These are phyloP conservation scores for Cladophialophora chaetospira DNA, from an alignment of 2,329 filamentous ascomycete species.

Conservation along the genomic window DNA sequence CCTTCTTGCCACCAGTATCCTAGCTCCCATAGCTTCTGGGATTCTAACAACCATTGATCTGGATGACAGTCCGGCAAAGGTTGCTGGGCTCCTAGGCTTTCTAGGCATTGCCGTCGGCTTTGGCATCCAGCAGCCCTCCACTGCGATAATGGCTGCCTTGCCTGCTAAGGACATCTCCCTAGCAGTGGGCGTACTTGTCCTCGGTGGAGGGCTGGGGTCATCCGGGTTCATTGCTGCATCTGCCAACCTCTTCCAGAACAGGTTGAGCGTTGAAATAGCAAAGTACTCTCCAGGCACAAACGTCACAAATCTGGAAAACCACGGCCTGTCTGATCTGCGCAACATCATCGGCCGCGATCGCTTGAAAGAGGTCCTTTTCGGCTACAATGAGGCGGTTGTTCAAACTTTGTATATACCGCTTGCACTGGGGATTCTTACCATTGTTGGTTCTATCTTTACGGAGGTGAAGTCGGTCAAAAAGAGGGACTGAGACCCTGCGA, in stretches of 20 bases:
- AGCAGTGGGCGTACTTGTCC: slow-evolving; percentile 37
- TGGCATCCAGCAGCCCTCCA: slow-evolving; percentile 28
- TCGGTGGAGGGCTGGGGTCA: slow-evolving; percentile 29
- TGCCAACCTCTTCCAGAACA: slow-evolving; percentile 23
- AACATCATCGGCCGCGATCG: slow-evolving; percentile 12
- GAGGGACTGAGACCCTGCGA: slow-evolving; percentile 9
- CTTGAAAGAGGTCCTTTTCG: slow-evolving; percentile 17
- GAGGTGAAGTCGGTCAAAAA: slow-evolving; percentile 25
- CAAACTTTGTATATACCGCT: slow-evolving; percentile 27
- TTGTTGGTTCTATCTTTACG: slow-evolving; percentile 14
- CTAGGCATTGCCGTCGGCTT: slow-evolving; percentile 36
- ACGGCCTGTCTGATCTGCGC: slow-evolving; percentile 23
- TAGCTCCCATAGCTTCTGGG: slow-evolving; percentile 33
- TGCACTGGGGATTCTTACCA: slow-evolving; percentile 18
- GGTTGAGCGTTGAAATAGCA: slow-evolving; percentile 14
- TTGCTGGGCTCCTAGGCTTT: slow-evolving; percentile 36
- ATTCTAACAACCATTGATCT: slow-evolving; percentile 30
- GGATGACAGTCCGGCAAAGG: slow-evolving; percentile 20
- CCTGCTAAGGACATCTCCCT: slow-evolving; percentile 31
- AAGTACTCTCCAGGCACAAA: slow-evolving; percentile 13
- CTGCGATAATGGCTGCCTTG: slow-evolving; percentile 33
- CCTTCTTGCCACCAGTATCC: slow-evolving; percentile 36
- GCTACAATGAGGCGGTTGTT: slow-evolving; percentile 21
- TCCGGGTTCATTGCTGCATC: slow-evolving; percentile 20
- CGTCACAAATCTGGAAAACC: slow-evolving; percentile 10